phyloP scores from a whole-genome alignment of 768 basidiomycete species.

The Tulasnella calospora region DNA sequence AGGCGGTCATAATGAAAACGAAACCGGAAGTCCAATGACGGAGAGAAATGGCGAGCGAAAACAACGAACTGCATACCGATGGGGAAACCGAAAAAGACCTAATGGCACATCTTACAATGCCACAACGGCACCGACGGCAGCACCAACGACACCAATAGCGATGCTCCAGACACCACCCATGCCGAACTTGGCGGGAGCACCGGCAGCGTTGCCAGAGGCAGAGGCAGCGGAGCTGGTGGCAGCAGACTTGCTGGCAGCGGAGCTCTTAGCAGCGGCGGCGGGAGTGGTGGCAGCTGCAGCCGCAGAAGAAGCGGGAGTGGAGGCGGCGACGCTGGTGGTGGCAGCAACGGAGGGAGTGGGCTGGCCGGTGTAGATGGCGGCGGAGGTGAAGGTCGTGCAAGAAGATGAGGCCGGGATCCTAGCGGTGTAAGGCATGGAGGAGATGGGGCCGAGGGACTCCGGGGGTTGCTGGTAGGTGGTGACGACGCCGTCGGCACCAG shows the following conservation, averaged over 20 bases:
- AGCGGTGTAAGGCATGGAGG: constrained; percentile 32
- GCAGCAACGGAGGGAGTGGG: background rate
- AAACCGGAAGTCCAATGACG: background rate
- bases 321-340: background rate
- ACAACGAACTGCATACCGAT: background rate
- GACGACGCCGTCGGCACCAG: constrained; percentile 28
- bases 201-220: background rate
- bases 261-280: background rate
- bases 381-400: constrained; percentile 32
- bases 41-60: background rate
- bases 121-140: constrained; percentile 10
- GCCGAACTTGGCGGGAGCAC: constrained; percentile 13
- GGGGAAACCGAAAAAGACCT: background rate
- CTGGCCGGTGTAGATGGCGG: constrained; percentile 28
- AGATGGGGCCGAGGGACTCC: constrained; percentile 28
- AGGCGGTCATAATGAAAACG: background rate
- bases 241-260: background rate
- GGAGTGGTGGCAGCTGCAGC: background rate
- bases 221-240: background rate
- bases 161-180: constrained; percentile 11
- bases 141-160: constrained; percentile 6
- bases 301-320: background rate
- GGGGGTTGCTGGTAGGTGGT: constrained; percentile 31
- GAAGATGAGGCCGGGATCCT: constrained; percentile 32
- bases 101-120: constrained; percentile 12